These are phyloP conservation scores for Thielaviopsis punctulata DNA, from an alignment of 2,329 filamentous ascomycete genomes.

Conservation along the genomic window DNA sequence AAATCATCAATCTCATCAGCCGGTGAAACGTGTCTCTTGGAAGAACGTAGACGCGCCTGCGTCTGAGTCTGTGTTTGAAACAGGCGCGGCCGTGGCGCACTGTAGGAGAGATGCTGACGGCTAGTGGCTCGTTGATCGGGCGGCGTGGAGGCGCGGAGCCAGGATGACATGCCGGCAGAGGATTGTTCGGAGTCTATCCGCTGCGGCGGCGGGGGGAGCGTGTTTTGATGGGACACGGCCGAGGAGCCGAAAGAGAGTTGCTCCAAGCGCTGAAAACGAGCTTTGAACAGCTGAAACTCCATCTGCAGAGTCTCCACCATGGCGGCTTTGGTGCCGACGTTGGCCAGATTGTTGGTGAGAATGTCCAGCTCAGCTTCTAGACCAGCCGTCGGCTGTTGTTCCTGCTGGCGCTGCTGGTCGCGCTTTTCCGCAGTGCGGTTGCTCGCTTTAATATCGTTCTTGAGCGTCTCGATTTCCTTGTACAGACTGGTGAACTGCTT, in stretches of 20 bases:
- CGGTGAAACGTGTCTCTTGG: not conserved
- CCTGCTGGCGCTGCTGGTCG: constrained; percentile 8
- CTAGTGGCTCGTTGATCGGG: not conserved
- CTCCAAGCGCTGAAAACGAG: constrained; percentile 21
- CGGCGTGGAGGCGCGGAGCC: not conserved
- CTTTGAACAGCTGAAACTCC: constrained; percentile 25
- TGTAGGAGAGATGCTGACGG: not conserved
- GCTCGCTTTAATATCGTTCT: constrained; percentile 16
- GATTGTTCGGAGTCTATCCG: not conserved
- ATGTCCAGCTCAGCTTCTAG: constrained; percentile 22
- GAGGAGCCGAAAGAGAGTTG: not conserved
- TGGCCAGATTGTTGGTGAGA: constrained; percentile 22
- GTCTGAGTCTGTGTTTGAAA: not conserved
- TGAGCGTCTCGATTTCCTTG: constrained; percentile 15
- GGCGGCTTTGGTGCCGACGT: constrained; percentile 22
- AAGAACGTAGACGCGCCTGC: not conserved
- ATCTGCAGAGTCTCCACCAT: constrained; percentile 25
- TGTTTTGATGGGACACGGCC: not conserved
- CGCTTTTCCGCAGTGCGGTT: constrained; percentile 19
- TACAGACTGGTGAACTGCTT: not conserved
- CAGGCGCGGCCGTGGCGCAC: constrained; percentile 6
- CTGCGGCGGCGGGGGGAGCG: not conserved
- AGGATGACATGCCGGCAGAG: not conserved
- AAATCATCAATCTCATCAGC: not conserved
- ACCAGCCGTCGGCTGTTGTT: not conserved